Evolutionary conservation across 2,329 filamentous ascomycete species (phyloP).

Genomic region (Scolecobasidium constrictum): DNA sequence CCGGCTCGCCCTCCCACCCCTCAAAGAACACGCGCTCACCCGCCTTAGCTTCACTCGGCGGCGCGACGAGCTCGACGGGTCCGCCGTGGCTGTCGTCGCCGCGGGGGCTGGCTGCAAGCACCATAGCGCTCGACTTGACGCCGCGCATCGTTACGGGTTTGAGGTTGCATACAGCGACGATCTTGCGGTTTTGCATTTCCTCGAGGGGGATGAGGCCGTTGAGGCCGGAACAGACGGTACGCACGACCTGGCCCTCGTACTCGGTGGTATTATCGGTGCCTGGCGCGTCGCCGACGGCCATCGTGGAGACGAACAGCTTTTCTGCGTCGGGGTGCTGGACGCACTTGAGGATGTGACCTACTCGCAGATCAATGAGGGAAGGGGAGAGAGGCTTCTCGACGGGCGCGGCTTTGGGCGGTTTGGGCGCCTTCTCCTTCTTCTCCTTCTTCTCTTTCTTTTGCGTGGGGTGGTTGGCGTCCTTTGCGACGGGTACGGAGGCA

Average conservation of each 20-base stretch:
- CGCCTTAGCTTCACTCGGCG: conserved; percentile 66
- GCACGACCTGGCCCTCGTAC: conserved; percentile 81
- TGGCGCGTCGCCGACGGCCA: conserved; percentile 81
- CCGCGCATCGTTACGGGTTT: conserved; percentile 99
- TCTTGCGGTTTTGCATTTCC: conserved; percentile 94
- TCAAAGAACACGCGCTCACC: conserved; percentile 89
- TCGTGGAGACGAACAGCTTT: conserved; percentile 88
- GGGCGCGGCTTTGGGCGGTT: conserved; percentile 50
- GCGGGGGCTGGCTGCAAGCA: conserved; percentile 83
- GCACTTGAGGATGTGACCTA: conserved; percentile 94
- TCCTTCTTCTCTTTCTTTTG: conserved; percentile 53
- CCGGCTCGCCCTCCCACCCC: conserved; percentile 86
- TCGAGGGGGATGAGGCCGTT: conserved; percentile 87
- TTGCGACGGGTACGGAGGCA: conserved; percentile 29
- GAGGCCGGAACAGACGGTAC: conserved; percentile 93
- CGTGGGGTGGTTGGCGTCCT: conserved; percentile 23
- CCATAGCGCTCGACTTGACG: conserved; percentile 74
- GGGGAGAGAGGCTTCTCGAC: conserved; percentile 70
- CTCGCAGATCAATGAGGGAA: conserved; percentile 81
- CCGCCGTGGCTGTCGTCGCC: conserved; percentile 70
- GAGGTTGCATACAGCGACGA: conserved; percentile 91
- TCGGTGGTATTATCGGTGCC: conserved; percentile 83
- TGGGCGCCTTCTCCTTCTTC: conserved; percentile 82
- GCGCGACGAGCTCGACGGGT: conserved; percentile 83
- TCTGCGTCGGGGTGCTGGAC: conserved; percentile 94